Evolutionary conservation across 148 eudicot species (phyloP), one percentile per base, ranked within the genome.

Genomic region (Agrostemma githago): DNA sequence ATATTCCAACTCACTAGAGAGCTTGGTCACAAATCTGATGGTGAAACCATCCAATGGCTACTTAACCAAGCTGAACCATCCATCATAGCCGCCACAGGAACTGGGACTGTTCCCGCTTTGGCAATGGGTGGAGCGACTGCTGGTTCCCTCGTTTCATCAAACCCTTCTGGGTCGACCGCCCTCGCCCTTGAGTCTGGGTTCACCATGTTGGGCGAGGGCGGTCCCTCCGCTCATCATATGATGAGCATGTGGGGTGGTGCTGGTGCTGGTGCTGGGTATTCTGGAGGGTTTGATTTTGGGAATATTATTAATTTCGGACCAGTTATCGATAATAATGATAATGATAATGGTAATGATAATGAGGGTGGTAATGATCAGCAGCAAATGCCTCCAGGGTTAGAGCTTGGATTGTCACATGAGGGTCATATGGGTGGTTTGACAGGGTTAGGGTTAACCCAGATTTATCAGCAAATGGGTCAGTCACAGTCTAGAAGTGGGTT

Each of bases 11-110:
- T 91, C 63, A 91, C 96, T 5, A 57, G 92, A 68, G 93, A 91
- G 82, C 76, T 91, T 64, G 93, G 93, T 11, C 88, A 87, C 69
- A 90, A 90, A 77, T 88, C 96, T 56, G 92, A 90, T 64, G 96
- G 96, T 2, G 92, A 89, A 56, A 91, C 97, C 15, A 87, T 91
- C 66, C 93, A 91, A 77, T 91, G 97, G 97, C 78, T 91, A 1
- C 77, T 91, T 3, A 89, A 87, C 43, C 89, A 84, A 10, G 93
- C 91, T 9, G 92, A 89, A 70, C 87, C 91, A 0, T 91, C 96
- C 0, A 91, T 89, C 6, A 82, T 91, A 4, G 96, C 96, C 14
- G 91, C 96, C 57, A 89, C 96, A 0, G 96, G 92, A 3, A 65
- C 82, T 8, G 93, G 92, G 4, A 85, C 90, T 0, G 79, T 90